Evolutionary conservation across 768 basidiomycete species (phyloP).

Genomic region (Termitomyces sp.): DNA sequence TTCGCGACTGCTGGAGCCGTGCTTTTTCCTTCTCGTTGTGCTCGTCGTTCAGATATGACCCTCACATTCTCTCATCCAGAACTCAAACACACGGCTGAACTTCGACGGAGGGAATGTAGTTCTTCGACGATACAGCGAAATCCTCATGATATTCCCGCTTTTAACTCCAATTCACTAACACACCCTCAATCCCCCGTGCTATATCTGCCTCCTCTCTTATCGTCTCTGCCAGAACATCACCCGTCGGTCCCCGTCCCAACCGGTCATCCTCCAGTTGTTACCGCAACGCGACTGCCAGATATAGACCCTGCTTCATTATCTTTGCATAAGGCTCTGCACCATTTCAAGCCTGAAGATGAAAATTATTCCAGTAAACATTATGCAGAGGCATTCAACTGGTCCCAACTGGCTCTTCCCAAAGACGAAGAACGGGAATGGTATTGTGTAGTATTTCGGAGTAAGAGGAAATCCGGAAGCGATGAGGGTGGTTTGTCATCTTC

Average conservation of each 20-base stretch:
- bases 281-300: slow-evolving; percentile 72
- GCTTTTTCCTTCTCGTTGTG: background rate
- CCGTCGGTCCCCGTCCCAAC: slow-evolving; percentile 20
- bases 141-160: slow-evolving; percentile 53
- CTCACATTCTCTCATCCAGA: slow-evolving; percentile 23
- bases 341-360: slow-evolving; percentile 54
- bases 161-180: slow-evolving; percentile 30
- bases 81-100: slow-evolving; percentile 20
- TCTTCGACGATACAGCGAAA: slow-evolving; percentile 24
- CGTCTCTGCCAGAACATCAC: slow-evolving; percentile 54
- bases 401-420: slow-evolving; percentile 55
- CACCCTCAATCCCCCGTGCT: slow-evolving; percentile 48
- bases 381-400: slow-evolving; percentile 85
- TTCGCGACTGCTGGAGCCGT: background rate
- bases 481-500: slow-evolving; percentile 42
- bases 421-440: slow-evolving; percentile 87
- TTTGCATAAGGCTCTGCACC: slow-evolving; percentile 80
- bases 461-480: slow-evolving; percentile 66
- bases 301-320: slow-evolving; percentile 84
- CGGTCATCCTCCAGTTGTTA: slow-evolving; percentile 43
- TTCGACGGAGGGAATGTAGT: background rate
- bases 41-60: slow-evolving; percentile 14
- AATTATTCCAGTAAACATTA: slow-evolving; percentile 67
- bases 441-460: slow-evolving; percentile 84
- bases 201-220: slow-evolving; percentile 82